Percentiles rank a stretch among this genome's conserved stretches.
phyloP scores from a whole-genome alignment of 257 asterid species.

The Solanum pinnatisectum region DNA sequence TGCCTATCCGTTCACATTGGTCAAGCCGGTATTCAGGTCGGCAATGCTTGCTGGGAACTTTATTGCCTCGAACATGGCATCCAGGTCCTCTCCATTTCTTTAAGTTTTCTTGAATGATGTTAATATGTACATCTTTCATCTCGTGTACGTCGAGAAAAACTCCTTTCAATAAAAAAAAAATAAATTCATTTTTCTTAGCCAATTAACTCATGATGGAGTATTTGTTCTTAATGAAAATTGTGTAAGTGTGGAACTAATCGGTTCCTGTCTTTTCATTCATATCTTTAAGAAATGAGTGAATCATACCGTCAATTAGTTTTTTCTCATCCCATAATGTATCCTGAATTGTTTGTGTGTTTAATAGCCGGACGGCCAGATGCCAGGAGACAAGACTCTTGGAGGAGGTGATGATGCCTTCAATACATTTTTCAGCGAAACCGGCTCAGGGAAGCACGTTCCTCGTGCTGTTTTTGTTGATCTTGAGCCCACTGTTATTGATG shows the following conservation, averaged over 20 bases:
- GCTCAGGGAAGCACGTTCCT: conserved; percentile 7
- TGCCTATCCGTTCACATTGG: conserved; percentile 8
- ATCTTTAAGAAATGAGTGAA: neutral
- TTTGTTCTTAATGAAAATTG: neutral
- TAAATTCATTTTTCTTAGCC: neutral
- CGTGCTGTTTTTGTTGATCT: conserved; percentile 5
- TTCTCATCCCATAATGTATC: neutral
- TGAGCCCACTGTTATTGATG: conserved; percentile 8
- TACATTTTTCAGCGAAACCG: conserved; percentile 4
- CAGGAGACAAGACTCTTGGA: neutral
- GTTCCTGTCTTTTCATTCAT: neutral
- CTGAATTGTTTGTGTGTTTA: neutral
- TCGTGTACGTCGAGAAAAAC: neutral
- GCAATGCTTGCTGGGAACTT: conserved; percentile 14
- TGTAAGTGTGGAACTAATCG: neutral
- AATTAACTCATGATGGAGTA: neutral
- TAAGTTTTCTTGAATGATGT: neutral
- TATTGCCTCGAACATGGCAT: conserved; percentile 10
- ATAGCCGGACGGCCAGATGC: conserved; percentile 7
- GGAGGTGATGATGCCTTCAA: conserved; percentile 8
- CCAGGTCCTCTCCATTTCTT: neutral
- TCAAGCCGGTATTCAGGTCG: neutral
- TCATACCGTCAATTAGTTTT: neutral
- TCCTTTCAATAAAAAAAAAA: neutral
- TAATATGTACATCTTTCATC: neutral